These are phyloP conservation scores for Lepiota venenata DNA, from an alignment of 768 basidiomycete species.

Conservation along the genomic window DNA sequence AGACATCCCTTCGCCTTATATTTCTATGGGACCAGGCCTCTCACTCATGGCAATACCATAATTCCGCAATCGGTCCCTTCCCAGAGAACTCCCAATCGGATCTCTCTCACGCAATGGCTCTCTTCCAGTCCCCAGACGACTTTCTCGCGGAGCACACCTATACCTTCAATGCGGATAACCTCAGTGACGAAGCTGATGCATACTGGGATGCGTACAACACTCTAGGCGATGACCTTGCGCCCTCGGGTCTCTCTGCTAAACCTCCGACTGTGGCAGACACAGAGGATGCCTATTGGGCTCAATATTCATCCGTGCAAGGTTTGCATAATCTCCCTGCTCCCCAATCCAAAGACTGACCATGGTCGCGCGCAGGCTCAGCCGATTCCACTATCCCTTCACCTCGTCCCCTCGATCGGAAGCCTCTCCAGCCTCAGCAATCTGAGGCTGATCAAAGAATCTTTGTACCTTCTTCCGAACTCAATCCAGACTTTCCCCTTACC, in stretches of 20 bases:
- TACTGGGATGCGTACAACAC: slow-evolving; percentile 71
- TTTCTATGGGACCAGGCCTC: slow-evolving; percentile 58
- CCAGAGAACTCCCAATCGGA: slow-evolving; percentile 38
- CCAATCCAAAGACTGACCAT: neutral
- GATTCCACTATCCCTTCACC: slow-evolving; percentile 68
- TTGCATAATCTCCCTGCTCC: slow-evolving; percentile 13
- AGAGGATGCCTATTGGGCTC: slow-evolving; percentile 76
- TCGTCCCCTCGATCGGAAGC: slow-evolving; percentile 26
- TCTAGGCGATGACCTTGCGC: slow-evolving; percentile 25
- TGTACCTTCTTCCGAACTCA: slow-evolving; percentile 25
- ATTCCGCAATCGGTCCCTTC: slow-evolving; percentile 68
- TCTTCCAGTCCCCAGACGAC: slow-evolving; percentile 26
- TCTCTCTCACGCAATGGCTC: slow-evolving; percentile 24
- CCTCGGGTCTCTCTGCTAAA: slow-evolving; percentile 13
- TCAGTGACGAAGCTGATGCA: slow-evolving; percentile 42
- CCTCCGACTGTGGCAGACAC: slow-evolving; percentile 22
- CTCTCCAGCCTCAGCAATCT: slow-evolving; percentile 11
- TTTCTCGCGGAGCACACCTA: slow-evolving; percentile 27
- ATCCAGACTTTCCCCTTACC: slow-evolving; percentile 21
- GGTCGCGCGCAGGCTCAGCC: slow-evolving; percentile 51
- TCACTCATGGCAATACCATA: slow-evolving; percentile 66
- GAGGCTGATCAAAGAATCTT: slow-evolving; percentile 25
- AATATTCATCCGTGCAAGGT: slow-evolving; percentile 71
- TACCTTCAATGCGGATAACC: slow-evolving; percentile 20
- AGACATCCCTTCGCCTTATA: slow-evolving; percentile 48